Evolutionary conservation across 495 filamentous ascomycete species (phyloP).

Genomic region (Daldinia childiae): DNA sequence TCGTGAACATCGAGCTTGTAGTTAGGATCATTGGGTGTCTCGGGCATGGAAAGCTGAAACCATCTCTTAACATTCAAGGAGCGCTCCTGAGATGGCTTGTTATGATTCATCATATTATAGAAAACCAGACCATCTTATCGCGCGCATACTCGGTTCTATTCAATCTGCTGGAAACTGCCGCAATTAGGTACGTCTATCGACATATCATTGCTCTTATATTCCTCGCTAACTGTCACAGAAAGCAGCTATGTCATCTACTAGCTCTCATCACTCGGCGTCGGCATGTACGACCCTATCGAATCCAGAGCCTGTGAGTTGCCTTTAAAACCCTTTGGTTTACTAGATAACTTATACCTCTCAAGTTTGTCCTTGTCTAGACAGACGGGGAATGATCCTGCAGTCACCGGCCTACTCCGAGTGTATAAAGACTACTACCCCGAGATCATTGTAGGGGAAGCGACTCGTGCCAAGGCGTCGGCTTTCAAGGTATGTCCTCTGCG

Average conservation of each 20-base stretch:
- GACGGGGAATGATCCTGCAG: conserved; percentile 74
- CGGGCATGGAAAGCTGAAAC: conserved; percentile 81
- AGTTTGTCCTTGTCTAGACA: conserved; percentile 69
- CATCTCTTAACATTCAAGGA: conserved; percentile 72
- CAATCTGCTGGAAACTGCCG: conserved; percentile 83
- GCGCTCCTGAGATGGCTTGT: conserved; percentile 82
- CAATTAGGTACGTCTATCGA: conserved; percentile 62
- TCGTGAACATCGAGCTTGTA: conserved; percentile 68
- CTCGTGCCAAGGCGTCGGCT: conserved; percentile 61
- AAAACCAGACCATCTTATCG: conserved; percentile 70
- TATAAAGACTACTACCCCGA: conserved; percentile 94
- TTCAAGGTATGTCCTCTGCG: conserved; percentile 59
- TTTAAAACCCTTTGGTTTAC: neutral
- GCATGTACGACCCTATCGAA: conserved; percentile 85
- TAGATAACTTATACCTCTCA: conserved; percentile 34
- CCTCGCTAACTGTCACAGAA: conserved; percentile 52
- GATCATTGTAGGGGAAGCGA: conserved; percentile 77
- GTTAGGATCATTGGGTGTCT: conserved; percentile 76
- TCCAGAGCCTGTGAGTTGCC: conserved; percentile 77
- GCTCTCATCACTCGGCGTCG: conserved; percentile 84
- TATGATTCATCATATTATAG: conserved; percentile 77
- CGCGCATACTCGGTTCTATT: conserved; percentile 83
- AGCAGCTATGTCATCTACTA: conserved; percentile 81
- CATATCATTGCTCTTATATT: conserved; percentile 28
- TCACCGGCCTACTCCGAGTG: conserved; percentile 79